Evolutionary conservation across 2,329 filamentous ascomycete species (phyloP).

Genomic region (Fonsecaea pedrosoi): DNA sequence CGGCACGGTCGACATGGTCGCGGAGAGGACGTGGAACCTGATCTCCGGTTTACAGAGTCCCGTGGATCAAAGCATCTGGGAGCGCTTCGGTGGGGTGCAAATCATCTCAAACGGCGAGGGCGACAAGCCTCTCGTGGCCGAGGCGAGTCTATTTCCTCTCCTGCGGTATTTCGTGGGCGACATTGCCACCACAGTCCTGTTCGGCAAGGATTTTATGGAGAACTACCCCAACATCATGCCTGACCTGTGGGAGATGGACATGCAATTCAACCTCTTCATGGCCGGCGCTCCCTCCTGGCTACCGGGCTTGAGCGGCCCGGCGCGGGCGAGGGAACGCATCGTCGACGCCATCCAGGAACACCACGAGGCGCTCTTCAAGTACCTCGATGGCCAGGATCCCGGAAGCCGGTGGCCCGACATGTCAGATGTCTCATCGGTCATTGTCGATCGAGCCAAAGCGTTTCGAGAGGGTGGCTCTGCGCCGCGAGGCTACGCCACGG

Average conservation of each 20-base stretch:
- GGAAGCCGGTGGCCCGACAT: slow-evolving; percentile 56
- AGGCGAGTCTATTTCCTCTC: slow-evolving; percentile 60
- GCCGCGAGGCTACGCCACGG: slow-evolving; percentile 45
- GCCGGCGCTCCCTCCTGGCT: slow-evolving; percentile 64
- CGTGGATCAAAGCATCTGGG: slow-evolving; percentile 69
- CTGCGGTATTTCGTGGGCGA: slow-evolving; percentile 65
- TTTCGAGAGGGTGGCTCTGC: slow-evolving; percentile 45
- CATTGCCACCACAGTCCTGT: slow-evolving; percentile 54
- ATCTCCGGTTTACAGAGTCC: slow-evolving; percentile 65
- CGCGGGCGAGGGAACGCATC: slow-evolving; percentile 54
- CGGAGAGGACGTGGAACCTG: slow-evolving; percentile 60
- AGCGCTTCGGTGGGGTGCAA: slow-evolving; percentile 58
- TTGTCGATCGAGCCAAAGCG: slow-evolving; percentile 51
- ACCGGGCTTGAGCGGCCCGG: slow-evolving; percentile 57
- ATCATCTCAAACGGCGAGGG: slow-evolving; percentile 47
- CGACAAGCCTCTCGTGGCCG: slow-evolving; percentile 51
- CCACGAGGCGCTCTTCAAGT: slow-evolving; percentile 52
- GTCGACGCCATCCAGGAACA: slow-evolving; percentile 51
- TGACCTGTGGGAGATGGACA: slow-evolving; percentile 64
- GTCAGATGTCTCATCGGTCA: slow-evolving; percentile 56
- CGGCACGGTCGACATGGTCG: slow-evolving; percentile 49
- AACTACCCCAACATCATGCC: slow-evolving; percentile 61
- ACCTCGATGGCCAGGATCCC: slow-evolving; percentile 52
- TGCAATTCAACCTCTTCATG: slow-evolving; percentile 60
- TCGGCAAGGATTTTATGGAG: slow-evolving; percentile 60